phyloP scores from a whole-genome alignment of 2,329 filamentous ascomycete species.

The Cladosporium velox region DNA sequence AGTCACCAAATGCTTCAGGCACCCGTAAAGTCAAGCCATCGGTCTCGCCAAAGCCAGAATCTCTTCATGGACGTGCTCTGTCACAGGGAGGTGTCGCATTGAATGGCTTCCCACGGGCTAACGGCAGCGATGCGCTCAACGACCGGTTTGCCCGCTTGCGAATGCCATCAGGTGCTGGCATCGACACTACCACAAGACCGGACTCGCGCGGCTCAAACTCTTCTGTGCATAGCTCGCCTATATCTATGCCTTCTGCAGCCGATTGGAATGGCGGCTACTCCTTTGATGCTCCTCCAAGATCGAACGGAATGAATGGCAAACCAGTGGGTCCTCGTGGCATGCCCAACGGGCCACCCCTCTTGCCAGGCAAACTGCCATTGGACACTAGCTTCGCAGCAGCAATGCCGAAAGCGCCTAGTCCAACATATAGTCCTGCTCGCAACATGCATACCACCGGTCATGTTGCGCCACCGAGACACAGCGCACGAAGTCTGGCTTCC shows the following conservation, averaged over 20 bases:
- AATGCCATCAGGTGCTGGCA: constrained; percentile 22
- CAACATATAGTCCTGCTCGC: constrained; percentile 76
- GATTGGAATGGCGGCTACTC: constrained; percentile 37
- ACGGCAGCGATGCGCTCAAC: constrained; percentile 48
- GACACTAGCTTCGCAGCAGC: constrained; percentile 55
- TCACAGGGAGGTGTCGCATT: constrained; percentile 33
- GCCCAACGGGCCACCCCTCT: constrained; percentile 42
- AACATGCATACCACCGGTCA: constrained; percentile 68
- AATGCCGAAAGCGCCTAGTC: constrained; percentile 70
- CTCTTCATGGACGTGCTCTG: constrained; percentile 63
- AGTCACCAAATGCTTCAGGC: constrained; percentile 17
- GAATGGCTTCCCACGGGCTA: constrained; percentile 33
- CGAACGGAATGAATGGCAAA: constrained; percentile 26
- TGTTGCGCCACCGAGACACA: constrained; percentile 65
- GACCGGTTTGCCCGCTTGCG: constrained; percentile 37
- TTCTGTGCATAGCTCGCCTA: constrained; percentile 33
- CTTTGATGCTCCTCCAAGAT: constrained; percentile 26
- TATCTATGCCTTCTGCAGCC: constrained; percentile 46
- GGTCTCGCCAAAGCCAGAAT: constrained; percentile 63
- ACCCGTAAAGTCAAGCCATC: constrained; percentile 33
- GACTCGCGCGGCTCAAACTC: constrained; percentile 34
- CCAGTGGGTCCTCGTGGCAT: constrained; percentile 57
- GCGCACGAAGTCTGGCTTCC: constrained; percentile 63
- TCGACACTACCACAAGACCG: constrained; percentile 26
- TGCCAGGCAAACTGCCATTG: constrained; percentile 51